Evolutionary conservation across 805 yeast genomes (phyloP).

Genomic region (Candida corydali): DNA sequence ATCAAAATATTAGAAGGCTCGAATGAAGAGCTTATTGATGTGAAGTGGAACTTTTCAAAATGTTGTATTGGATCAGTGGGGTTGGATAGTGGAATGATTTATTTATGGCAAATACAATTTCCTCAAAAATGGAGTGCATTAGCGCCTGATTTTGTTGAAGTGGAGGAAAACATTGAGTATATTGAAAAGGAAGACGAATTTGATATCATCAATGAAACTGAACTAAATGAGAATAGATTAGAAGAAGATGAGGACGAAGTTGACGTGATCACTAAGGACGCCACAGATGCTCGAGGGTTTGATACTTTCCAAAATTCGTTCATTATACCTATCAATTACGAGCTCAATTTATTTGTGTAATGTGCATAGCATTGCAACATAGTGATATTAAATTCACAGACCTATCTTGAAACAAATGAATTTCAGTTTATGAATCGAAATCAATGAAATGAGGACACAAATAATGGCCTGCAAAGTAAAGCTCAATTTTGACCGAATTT

Average conservation of each 20-base stretch:
- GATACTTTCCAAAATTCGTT: conserved; percentile 48
- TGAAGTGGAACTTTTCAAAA: conserved; percentile 77
- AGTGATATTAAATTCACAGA: too few species aligned
- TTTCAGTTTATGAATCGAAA: too few species aligned
- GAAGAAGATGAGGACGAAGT: conserved; percentile 60
- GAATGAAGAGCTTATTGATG: conserved; percentile 78
- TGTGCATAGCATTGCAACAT: too few species aligned
- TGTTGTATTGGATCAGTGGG: conserved; percentile 83
- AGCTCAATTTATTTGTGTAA: conserved; percentile 7
- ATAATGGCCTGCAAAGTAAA: too few species aligned
- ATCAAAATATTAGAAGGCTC: conserved; percentile 89
- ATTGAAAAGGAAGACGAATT: conserved; percentile 89
- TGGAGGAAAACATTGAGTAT: conserved; percentile 87
- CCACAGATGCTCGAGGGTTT: conserved; percentile 70
- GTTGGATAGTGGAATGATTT: conserved; percentile 76
- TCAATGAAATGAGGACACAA: too few species aligned
- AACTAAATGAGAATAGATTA: conserved; percentile 53
- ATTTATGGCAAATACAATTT: conserved; percentile 74
- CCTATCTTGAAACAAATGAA: too few species aligned
- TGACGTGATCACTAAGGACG: conserved; percentile 65
- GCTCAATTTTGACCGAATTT: too few species aligned
- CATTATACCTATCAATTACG: conserved; percentile 53
- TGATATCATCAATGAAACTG: conserved; percentile 70
- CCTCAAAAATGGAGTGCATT: conserved; percentile 96
- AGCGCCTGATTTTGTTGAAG: conserved; percentile 94